Base-by-base conservation (phyloP, 2,329 filamentous ascomycete species). In the Sphaceloma murrayae region DNA sequence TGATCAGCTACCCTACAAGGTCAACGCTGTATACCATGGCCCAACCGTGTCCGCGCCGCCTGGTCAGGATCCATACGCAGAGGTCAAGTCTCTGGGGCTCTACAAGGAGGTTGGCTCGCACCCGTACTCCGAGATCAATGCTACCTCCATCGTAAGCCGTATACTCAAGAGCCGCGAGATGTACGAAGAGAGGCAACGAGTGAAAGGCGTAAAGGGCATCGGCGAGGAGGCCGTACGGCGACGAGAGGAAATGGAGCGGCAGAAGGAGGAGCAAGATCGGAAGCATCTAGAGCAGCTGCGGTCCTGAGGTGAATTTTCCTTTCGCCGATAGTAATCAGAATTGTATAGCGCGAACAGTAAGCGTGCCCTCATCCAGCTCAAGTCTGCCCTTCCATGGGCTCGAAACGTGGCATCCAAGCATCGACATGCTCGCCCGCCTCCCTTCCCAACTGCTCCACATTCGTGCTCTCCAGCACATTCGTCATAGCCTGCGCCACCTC, bases 171-270 rank as follows among this genome's bases (percentile, higher is more conserved):
- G 85, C 56, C 74, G 88, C 24, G 81, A 82, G 48, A 74, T 85
- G 58, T 98, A 95, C 62, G 89, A 96, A 67, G 91, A 86, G 56
- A 73, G 91, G 48, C 91, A 98, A 68, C 73, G 84, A 43, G 79
- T 82, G 53, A 98, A 98, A 69, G 83, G 88, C 8, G 75, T 86
- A 52, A 98, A 98, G 68, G 80, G 81, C 1, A 73, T 80, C 36
- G 75, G 77, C 0, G 91, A 96, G 62, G 77, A 68, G 48, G 67
- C 61, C 1, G 62, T 63, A 47, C 54, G 55, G 48, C 36, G 54
- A 17, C 52, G 63, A 33, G 50, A 49, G 16, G 46, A 51, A 31
- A 45, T 52, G 46, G 48, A 54, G 44, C 46, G 45, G n/a, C 45
- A 49, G 29, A 45, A 45, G 32, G 42, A 9, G 21, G 42, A 45